Percentiles rank a stretch among this genome's conserved stretches.
These are phyloP conservation scores for Medicago ruthenica DNA, from an alignment of 306 rosid genomes.

Conservation along the genomic window DNA sequence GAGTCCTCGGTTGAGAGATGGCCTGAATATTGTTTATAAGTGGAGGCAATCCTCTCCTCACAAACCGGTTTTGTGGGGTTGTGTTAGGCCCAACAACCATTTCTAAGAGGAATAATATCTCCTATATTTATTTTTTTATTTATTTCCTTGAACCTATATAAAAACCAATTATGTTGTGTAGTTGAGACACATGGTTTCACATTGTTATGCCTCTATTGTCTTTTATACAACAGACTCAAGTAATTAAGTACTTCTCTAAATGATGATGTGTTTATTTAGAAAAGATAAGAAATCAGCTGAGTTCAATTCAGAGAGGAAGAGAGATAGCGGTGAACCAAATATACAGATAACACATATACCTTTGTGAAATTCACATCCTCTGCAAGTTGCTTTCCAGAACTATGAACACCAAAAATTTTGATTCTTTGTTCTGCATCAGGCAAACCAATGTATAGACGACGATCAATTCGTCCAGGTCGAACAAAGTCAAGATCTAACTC, in stretches of 20 bases:
- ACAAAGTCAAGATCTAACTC: slow-evolving; percentile 93
- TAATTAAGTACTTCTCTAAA: slow-evolving; percentile 10
- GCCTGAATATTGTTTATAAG: no score
- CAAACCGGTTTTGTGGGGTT: no score
- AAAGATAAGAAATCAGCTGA: slow-evolving; percentile 37
- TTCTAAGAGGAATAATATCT: background rate
- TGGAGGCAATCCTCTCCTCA: no score
- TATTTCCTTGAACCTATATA: background rate
- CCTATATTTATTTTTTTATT: background rate
- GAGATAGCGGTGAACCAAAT: slow-evolving; percentile 12
- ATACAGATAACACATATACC: slow-evolving; percentile 54
- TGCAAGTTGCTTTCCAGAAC: slow-evolving; percentile 77
- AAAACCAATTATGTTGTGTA: background rate
- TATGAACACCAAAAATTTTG: slow-evolving; percentile 86
- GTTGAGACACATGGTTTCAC: background rate
- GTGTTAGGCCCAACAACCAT: no score
- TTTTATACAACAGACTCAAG: background rate
- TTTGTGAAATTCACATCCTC: slow-evolving; percentile 81
- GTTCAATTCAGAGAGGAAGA: slow-evolving; percentile 4
- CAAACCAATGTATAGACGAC: slow-evolving; percentile 92
- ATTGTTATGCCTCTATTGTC: slow-evolving; percentile 1
- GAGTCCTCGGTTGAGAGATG: no score
- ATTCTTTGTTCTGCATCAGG: slow-evolving; percentile 93
- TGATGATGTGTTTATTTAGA: slow-evolving; percentile 1
- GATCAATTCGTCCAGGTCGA: slow-evolving; percentile 90